phyloP scores from a whole-genome alignment of 2,329 filamentous ascomycete species.

The Cytospora leucostoma region DNA sequence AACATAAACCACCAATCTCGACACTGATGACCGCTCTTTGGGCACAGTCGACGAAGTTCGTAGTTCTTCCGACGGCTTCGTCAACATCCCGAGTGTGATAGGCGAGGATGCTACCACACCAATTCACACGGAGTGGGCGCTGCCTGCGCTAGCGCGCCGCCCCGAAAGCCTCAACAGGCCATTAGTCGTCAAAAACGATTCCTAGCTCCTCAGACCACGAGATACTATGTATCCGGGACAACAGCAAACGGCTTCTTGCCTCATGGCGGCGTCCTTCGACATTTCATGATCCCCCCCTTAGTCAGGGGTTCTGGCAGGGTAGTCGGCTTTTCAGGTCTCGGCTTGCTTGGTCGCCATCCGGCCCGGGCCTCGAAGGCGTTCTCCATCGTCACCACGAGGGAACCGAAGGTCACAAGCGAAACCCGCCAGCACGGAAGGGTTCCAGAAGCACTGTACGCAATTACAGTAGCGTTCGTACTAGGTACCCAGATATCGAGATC shows the following conservation, averaged over 20 bases:
- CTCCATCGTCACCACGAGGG: slow-evolving; percentile 3
- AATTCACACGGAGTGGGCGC: background rate
- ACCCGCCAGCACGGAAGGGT: background rate
- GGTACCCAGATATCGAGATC: background rate
- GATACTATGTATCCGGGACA: background rate
- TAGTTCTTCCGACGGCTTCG: background rate
- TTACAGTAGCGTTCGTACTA: background rate
- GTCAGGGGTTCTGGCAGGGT: background rate
- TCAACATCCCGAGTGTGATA: slow-evolving; percentile 3
- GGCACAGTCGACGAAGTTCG: background rate
- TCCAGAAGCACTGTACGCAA: background rate
- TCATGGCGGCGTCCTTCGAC: slow-evolving; percentile 31
- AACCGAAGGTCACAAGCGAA: background rate
- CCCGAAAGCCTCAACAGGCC: slow-evolving; percentile 14
- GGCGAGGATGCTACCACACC: slow-evolving; percentile 13
- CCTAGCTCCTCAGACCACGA: slow-evolving; percentile 9
- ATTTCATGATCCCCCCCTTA: slow-evolving; percentile 21
- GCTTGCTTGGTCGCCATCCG: background rate
- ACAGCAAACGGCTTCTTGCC: slow-evolving; percentile 25
- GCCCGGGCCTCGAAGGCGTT: slow-evolving; percentile 14
- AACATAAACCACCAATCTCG: background rate
- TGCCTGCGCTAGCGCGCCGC: slow-evolving; percentile 7
- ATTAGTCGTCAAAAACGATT: slow-evolving; percentile 13
- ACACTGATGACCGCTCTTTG: slow-evolving; percentile 7
- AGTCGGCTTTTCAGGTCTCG: background rate